Evolutionary conservation across 1,284 basidiomycete species (phyloP).

Genomic region (Boletus sp.): DNA sequence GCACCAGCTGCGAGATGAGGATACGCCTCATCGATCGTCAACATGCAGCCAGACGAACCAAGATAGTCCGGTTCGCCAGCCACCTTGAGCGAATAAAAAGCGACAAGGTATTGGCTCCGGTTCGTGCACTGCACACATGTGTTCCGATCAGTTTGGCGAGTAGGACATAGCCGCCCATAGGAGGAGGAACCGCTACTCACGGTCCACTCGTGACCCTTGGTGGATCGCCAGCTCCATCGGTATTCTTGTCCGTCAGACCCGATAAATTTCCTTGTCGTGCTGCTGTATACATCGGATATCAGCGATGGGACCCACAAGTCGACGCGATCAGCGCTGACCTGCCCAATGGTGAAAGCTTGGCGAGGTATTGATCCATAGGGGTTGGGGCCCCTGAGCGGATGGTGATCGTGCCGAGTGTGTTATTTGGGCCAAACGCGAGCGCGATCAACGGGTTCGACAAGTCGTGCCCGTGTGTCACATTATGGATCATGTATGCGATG

Average conservation of each 20-base stretch:
- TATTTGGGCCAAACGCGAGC: constrained; percentile 48
- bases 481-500: constrained; percentile 51
- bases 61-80: constrained; percentile 52
- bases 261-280: constrained; percentile 46
- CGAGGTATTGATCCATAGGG: constrained; percentile 51
- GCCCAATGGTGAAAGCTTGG: constrained; percentile 37
- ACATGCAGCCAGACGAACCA: constrained; percentile 53
- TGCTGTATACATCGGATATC: constrained; percentile 29
- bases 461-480: constrained; percentile 31
- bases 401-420: constrained; percentile 50
- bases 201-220: constrained; percentile 55
- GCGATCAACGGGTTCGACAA: constrained; percentile 40
- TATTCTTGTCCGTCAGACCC: constrained; percentile 59
- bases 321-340: constrained; percentile 34
- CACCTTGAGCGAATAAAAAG: constrained; percentile 55
- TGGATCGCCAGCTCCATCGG: constrained; percentile 48
- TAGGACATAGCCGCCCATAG: not conserved
- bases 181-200: constrained; percentile 35
- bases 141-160: constrained; percentile 2
- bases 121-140: constrained; percentile 48
- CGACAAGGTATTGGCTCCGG: constrained; percentile 45
- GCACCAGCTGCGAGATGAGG: constrained; percentile 51
- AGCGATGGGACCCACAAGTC: constrained; percentile 5
- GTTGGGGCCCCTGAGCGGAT: constrained; percentile 37
- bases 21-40: constrained; percentile 60